These are phyloP conservation scores for Penicillium hesseltinei DNA, from an alignment of 2,329 filamentous ascomycete species.

Conservation along the genomic window DNA sequence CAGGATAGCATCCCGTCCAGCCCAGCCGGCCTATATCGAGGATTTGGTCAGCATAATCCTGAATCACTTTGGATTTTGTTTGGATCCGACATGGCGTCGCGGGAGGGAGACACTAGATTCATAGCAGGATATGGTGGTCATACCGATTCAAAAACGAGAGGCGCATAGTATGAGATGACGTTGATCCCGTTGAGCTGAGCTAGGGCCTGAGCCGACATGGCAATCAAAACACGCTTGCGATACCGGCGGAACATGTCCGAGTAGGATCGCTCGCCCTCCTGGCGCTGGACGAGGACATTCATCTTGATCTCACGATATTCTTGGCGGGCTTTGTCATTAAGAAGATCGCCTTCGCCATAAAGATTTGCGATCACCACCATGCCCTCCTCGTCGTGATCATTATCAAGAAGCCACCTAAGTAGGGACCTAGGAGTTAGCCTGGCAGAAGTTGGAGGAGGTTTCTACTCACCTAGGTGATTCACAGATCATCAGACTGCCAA, in stretches of 20 bases:
- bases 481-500: constrained; percentile 89
- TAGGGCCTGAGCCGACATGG: constrained; percentile 95
- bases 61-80: background rate
- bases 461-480: constrained; percentile 79
- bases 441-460: constrained; percentile 26
- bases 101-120: background rate
- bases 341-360: constrained; percentile 92
- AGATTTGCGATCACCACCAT: constrained; percentile 98
- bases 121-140: background rate
- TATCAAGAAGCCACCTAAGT: constrained; percentile 90
- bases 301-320: constrained; percentile 99
- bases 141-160: constrained; percentile 83
- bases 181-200: constrained; percentile 99
- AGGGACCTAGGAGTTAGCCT: constrained; percentile 11
- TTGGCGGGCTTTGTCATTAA: constrained; percentile 85
- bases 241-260: constrained; percentile 93
- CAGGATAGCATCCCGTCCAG: constrained; percentile 81
- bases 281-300: constrained; percentile 86
- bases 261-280: constrained; percentile 92
- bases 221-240: constrained; percentile 88
- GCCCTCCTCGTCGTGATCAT: constrained; percentile 96
- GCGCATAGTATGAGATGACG: constrained; percentile 98
- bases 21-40: constrained; percentile 69
- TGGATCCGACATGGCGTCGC: background rate
- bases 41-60: background rate